Evolutionary conservation across 306 rosid species (phyloP), one percentile per base, ranked within the genome.

Genomic region (Ammopiptanthus mongolicus): DNA sequence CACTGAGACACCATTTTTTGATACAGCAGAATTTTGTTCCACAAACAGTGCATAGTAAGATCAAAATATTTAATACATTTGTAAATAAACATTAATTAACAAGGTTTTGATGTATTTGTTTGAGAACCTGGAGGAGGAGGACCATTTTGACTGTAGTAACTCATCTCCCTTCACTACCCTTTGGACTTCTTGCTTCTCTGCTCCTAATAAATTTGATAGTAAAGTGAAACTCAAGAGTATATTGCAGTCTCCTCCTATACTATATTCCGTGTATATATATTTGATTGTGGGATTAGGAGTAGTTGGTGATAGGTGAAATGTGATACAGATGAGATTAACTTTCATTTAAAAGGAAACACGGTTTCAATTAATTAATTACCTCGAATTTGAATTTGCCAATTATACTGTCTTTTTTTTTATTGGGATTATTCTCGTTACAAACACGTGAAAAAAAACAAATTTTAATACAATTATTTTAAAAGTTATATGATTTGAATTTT

Each of bases 61-160:
- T 6, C n/a, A 46, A 1, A 51, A 51, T 48, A 46, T 48, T 14
- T 8, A 5, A 55, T 39, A 11, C 22, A 23, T 36, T 13, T 62
- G 25, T 33, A 75, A 51, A 34, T 34, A 6, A 62, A 34, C 21
- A n/a, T n/a, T n/a, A 11, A 5, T 4, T 5, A 50, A 50, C 28
- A 42, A 67, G 41, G 57, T n/a, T 25, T 67, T 44, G 29, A 66
- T 51, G 41, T 4, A 28, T 67, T 19, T 46, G 42, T 57, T 39
- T 57, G 17, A 50, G 15, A 11, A 75, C 77, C 80, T 69, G 75
- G 46, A 41, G 73, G 78, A 59, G 76, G 3, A 5, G 81, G 75
- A 28, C 78, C 71, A 37, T 70, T 74, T 77, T 77, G 82, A 19
- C 29, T 52, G 82, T 25, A 77, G 34, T 64, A 58, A 57, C 61